Evolutionary conservation across 768 basidiomycete species (phyloP).

Genomic region (Boletus patriciae): DNA sequence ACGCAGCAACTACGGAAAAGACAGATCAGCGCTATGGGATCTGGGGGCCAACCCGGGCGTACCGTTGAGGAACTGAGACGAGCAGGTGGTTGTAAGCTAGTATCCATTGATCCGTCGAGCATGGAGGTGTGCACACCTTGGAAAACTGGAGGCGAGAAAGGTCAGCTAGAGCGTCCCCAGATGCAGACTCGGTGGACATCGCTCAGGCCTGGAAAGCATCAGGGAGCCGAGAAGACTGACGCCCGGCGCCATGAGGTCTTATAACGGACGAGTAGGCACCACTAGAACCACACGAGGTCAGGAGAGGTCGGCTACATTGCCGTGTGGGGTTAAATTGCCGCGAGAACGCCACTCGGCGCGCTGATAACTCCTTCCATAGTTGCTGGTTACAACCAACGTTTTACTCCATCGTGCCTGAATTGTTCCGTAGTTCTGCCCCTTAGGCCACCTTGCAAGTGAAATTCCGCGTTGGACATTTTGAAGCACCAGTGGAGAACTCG

Average conservation of each 20-base stretch:
- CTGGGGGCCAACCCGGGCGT: background rate
- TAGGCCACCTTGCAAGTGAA: background rate
- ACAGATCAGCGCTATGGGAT: background rate
- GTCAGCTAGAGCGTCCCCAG: constrained; percentile 5
- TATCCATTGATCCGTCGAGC: background rate
- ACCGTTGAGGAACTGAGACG: constrained; percentile 22
- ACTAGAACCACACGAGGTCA: too few relatives aligned
- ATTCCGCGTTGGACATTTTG: too few relatives aligned
- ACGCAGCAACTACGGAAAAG: constrained; percentile 16
- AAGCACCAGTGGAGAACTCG: too few relatives aligned
- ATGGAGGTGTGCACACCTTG: constrained; percentile 14
- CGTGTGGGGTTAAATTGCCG: too few relatives aligned
- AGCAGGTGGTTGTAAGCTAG: background rate
- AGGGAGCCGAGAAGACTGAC: too few relatives aligned
- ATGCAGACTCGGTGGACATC: constrained; percentile 8
- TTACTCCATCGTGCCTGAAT: too few relatives aligned
- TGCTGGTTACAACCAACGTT: too few relatives aligned
- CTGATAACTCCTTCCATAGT: too few relatives aligned
- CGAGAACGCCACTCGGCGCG: too few relatives aligned
- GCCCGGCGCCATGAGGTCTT: background rate
- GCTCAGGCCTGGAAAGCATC: background rate
- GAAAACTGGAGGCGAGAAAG: constrained; percentile 20
- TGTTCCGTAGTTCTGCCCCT: too few relatives aligned
- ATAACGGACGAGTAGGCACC: background rate
- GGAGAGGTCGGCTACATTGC: too few relatives aligned